phyloP scores from a whole-genome alignment of 2,329 filamentous ascomycete species.

The Aureobasidium pullulans region DNA sequence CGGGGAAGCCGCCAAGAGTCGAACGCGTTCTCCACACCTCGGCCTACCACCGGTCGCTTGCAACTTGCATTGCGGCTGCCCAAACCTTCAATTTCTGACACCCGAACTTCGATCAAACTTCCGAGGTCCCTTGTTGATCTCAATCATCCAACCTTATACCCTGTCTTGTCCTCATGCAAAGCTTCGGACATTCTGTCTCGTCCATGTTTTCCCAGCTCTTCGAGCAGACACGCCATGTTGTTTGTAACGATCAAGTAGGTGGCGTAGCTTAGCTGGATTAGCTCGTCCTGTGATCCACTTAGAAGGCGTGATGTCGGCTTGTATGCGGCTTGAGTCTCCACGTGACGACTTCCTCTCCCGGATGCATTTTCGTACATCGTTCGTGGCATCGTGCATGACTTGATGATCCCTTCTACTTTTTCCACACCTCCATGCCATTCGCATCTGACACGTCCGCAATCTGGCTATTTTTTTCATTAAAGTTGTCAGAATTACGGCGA shows the following conservation, averaged over 20 bases:
- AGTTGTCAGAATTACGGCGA: not conserved
- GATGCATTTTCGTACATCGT: not conserved
- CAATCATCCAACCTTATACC: not conserved
- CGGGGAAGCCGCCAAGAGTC: not conserved
- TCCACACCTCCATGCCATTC: not conserved
- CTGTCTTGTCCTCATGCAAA: not conserved
- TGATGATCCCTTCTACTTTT: slow-evolving; percentile 2
- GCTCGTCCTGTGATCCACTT: slow-evolving; percentile 3
- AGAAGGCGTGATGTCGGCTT: not conserved
- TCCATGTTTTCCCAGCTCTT: not conserved
- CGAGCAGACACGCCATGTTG: not conserved
- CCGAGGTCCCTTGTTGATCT: not conserved
- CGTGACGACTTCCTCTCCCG: not conserved
- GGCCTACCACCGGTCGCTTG: not conserved
- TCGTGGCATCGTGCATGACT: not conserved
- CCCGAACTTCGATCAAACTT: not conserved
- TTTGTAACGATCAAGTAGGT: not conserved
- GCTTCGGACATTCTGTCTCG: not conserved
- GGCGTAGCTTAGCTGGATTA: not conserved
- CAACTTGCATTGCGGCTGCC: not conserved
- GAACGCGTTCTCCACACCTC: slow-evolving; percentile 1
- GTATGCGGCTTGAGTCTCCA: not conserved
- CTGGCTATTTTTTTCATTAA: not conserved
- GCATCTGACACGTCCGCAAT: not conserved
- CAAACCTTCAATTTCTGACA: not conserved